phyloP scores from a whole-genome alignment of 192 early-diverging fungal species.

The Lunasporangiospora selenospora region DNA sequence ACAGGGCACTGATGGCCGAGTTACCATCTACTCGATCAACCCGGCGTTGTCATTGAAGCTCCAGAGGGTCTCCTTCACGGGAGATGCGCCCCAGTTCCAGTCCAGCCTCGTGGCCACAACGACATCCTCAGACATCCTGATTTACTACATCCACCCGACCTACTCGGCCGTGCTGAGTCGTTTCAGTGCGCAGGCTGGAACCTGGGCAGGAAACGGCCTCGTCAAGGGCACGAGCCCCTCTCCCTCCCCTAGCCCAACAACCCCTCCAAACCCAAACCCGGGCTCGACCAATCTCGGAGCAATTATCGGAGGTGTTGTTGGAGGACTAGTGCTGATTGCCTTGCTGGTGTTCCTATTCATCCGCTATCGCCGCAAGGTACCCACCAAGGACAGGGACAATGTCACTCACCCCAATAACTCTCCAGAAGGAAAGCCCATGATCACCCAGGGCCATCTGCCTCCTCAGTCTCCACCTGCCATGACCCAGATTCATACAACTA shows the following conservation, averaged over 20 bases:
- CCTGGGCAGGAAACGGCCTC: conserved; percentile 32
- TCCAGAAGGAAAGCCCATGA: background rate
- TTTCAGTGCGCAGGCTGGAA: conserved; percentile 17
- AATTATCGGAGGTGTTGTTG: conserved; percentile 38
- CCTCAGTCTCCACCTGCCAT: no score
- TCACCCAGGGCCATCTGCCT: no score
- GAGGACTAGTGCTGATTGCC: conserved; percentile 26
- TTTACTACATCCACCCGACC: conserved; percentile 9
- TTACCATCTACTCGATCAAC: conserved; percentile 14
- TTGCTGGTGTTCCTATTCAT: conserved; percentile 19
- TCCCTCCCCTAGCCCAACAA: background rate
- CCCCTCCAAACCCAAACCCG: background rate
- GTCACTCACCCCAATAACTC: background rate
- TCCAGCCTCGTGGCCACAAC: conserved; percentile 10
- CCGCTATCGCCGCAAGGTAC: conserved; percentile 30
- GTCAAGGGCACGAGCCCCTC: no score
- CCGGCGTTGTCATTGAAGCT: conserved; percentile 6
- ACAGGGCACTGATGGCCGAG: no score
- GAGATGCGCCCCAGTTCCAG: conserved; percentile 27
- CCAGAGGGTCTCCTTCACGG: conserved; percentile 8
- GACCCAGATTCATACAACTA: no score
- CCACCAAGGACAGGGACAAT: background rate
- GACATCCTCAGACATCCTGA: conserved; percentile 12
- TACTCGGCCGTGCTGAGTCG: conserved; percentile 9
- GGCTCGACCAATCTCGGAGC: conserved; percentile 17